phyloP scores from a whole-genome alignment of 768 basidiomycete species.

The Suillus sp. region DNA sequence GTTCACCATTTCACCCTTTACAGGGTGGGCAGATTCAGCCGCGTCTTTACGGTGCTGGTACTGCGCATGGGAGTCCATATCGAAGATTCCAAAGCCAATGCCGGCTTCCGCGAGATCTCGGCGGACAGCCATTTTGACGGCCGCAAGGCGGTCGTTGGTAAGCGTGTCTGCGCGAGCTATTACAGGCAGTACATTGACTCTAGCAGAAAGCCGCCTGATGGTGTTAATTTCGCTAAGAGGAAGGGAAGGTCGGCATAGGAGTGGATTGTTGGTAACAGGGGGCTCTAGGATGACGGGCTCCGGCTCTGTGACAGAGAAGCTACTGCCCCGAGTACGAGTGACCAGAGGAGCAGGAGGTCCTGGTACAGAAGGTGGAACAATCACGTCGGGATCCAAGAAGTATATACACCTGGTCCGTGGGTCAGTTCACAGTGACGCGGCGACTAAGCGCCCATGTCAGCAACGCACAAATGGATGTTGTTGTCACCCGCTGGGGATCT shows the following conservation, averaged over 20 bases:
- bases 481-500: slow-evolving; percentile 70
- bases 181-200: slow-evolving; percentile 88
- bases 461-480: slow-evolving; percentile 76
- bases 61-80: slow-evolving; percentile 62
- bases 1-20: slow-evolving; percentile 55
- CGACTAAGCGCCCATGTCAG: slow-evolving; percentile 33
- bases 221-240: slow-evolving; percentile 72
- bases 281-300: slow-evolving; percentile 82
- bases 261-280: slow-evolving; percentile 72
- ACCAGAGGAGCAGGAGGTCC: slow-evolving; percentile 68
- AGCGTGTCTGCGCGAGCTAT: slow-evolving; percentile 80
- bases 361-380: slow-evolving; percentile 70
- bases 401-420: slow-evolving; percentile 69
- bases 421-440: slow-evolving; percentile 23
- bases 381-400: slow-evolving; percentile 83
- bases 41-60: slow-evolving; percentile 47
- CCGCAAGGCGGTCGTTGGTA: slow-evolving; percentile 78
- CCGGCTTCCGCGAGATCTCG: slow-evolving; percentile 81
- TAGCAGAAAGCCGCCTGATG: slow-evolving; percentile 76
- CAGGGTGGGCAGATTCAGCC: slow-evolving; percentile 41
- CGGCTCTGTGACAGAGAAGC: slow-evolving; percentile 69
- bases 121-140: slow-evolving; percentile 78
- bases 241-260: slow-evolving; percentile 65
- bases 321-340: slow-evolving; percentile 67
- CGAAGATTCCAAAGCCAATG: slow-evolving; percentile 89